Base-by-base conservation (phyloP, 2,329 filamentous ascomycete species). In the Nothophoma quercina region DNA sequence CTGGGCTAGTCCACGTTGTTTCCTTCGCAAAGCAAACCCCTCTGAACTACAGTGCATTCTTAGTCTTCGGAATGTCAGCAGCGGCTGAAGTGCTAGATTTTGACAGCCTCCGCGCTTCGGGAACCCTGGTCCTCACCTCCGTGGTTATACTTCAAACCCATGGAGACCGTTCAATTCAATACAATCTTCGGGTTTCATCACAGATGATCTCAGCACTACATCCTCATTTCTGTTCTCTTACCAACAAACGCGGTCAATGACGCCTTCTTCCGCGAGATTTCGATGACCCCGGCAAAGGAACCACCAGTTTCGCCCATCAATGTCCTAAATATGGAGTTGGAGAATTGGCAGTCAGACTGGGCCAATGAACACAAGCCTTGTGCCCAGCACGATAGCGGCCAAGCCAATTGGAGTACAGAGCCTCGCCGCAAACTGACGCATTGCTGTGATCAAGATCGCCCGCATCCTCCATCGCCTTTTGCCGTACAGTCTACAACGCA, bases 121-220 rank as follows among this genome's bases (percentile, higher is more conserved):
- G n/a, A n/a, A n/a, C n/a, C n/a, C n/a, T n/a, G n/a, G n/a, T 45
- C 22, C 21, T 32, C 15, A 42, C 46, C 28, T 50, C 35, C 22
- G 42, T 42, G 28, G 46, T 42, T 28, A 50, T 50, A 38, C 46
- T 50, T 19, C 35, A 38, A 50, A 38, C 42, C 12, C 46, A 32
- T 50, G 46, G 46, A 28, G 15, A 19, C 28, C 30, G n/a, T 50
- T 50, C 23, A 28, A 38, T 9, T 22, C 35, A 22, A 15, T 50
- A 4, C 35, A 50, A 22, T 41, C 35, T 33, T 42, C 46, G 28
- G 46, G 33, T 28, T 22, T 25, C 26, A 30, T 50, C 16, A 12
- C 26, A 25, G 46, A 50, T 30, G 30, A 32, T 29, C 36, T 40
- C 32, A 29, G 26, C 26, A 10, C 15, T 10, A 34, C 7, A 38